These are phyloP conservation scores for Aspergillus pseudoviridinutans DNA, from an alignment of 2,329 filamentous ascomycete genomes.

Conservation along the genomic window DNA sequence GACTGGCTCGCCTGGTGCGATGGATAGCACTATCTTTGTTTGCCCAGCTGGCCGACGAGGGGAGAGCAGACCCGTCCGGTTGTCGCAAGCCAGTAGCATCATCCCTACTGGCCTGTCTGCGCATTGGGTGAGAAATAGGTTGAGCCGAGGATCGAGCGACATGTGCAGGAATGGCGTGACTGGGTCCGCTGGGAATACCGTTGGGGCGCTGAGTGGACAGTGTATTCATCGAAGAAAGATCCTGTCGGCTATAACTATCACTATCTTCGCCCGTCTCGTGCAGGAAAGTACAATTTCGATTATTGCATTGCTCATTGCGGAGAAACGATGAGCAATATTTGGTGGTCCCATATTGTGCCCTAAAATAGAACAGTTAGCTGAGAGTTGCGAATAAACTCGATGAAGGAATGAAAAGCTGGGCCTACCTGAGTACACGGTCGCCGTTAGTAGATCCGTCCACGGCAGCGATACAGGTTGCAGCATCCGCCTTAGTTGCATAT, in stretches of 20 bases:
- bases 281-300: constrained; percentile 95
- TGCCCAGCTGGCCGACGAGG: constrained; percentile 92
- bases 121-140: constrained; percentile 59
- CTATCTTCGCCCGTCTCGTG: constrained; percentile 98
- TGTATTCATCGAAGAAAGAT: constrained; percentile 91
- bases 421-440: constrained; percentile 75
- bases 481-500: constrained; percentile 87
- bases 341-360: constrained; percentile 79
- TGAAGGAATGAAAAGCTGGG: constrained; percentile 35
- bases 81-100: constrained; percentile 58
- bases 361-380: constrained; percentile 22
- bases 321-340: constrained; percentile 99
- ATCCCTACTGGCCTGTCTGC: constrained; percentile 67
- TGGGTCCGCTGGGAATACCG: constrained; percentile 17
- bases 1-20: constrained; percentile 65
- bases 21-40: constrained; percentile 62
- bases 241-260: constrained; percentile 91
- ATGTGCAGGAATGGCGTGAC: constrained; percentile 28
- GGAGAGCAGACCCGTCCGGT: constrained; percentile 84
- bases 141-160: constrained; percentile 49
- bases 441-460: constrained; percentile 92
- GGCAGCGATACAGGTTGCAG: constrained; percentile 80
- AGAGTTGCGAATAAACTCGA: background rate
- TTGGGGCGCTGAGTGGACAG: constrained; percentile 67
- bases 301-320: constrained; percentile 89